Base-by-base conservation (phyloP, 2,329 filamentous ascomycete species). In the Xylaria sp. region DNA sequence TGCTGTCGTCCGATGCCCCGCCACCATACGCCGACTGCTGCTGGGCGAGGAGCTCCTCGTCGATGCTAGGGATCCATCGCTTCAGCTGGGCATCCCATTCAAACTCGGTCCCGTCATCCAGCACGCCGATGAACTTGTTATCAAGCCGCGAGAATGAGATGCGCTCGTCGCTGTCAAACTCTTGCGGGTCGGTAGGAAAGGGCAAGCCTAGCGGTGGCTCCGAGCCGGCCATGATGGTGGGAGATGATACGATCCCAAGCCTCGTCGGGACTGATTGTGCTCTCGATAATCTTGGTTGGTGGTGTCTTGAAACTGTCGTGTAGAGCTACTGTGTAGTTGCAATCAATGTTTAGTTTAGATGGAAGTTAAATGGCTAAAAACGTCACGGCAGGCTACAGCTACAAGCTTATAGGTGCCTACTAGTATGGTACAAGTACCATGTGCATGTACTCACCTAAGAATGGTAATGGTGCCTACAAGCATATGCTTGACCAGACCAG, bases 91-190 rank as follows among this genome's bases (percentile, higher is more conserved):
- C 81, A 80, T 97, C 90, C 82, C 91, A 97, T 79, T 94, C 92
- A 82, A 91, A 97, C 79, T 97, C 94, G 69, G 89, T 87, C 61
- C 93, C 93, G 77, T 96, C 90, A 57, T 94, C 92, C 66, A 93
- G 91, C 70, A 97, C 94, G 7, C 96, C 89, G 62, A 96, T 88
- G 82, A 91, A 95, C 78, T 93, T 95, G 77, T 89, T 86, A 80
- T 95, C 91, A 69, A 93, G 85, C 78, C 88, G 92, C n/a, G 93
- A 95, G 82, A 91, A 97, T 6, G 93, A 95, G 76, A 97, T 92
- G 74, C 94, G 92, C 33, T 92, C 87, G 78, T 97, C 94, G 67
- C 83, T 83, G 75, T 91, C 90, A 78, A 97, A 97, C 57, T 92
- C 87, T 65, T 87, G 85, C 15, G 87, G 85, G 66, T 93, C 83